These are phyloP conservation scores for Aspergillus steynii DNA, from an alignment of 495 filamentous ascomycete species.

Conservation along the genomic window DNA sequence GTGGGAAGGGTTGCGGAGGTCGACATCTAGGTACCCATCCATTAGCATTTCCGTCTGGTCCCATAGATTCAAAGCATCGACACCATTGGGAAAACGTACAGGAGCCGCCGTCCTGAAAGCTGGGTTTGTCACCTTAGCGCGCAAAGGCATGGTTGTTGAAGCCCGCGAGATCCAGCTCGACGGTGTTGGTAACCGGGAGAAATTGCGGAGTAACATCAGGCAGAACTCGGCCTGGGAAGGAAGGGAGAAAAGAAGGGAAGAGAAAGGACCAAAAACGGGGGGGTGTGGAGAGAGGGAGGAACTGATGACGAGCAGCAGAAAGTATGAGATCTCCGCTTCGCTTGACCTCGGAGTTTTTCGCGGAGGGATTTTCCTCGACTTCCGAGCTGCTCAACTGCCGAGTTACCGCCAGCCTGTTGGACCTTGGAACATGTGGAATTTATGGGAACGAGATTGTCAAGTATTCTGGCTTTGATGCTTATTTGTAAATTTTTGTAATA, in stretches of 20 bases:
- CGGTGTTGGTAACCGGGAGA: constrained; percentile 46
- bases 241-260: constrained; percentile 18
- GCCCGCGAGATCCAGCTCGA: constrained; percentile 56
- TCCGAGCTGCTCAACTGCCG: constrained; percentile 3
- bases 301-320: constrained; percentile 12
- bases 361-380: constrained; percentile 22
- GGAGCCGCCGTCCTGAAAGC: constrained; percentile 50
- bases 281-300: constrained; percentile 26
- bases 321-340: constrained; percentile 26
- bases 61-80: not conserved
- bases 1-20: constrained; percentile 46
- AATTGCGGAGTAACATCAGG: constrained; percentile 55
- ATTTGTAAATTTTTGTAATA: not conserved
- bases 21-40: constrained; percentile 54
- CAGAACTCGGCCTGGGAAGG: constrained; percentile 22
- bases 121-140: constrained; percentile 75
- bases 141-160: constrained; percentile 72
- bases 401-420: not conserved
- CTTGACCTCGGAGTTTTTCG: constrained; percentile 29
- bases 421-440: not conserved
- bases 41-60: constrained; percentile 3
- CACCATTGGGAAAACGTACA: constrained; percentile 27
- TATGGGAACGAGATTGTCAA: not conserved
- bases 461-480: not conserved
- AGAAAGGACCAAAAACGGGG: constrained; percentile 20